Base-by-base conservation (phyloP, 768 basidiomycete species). In the Kondoa subrosea region DNA sequence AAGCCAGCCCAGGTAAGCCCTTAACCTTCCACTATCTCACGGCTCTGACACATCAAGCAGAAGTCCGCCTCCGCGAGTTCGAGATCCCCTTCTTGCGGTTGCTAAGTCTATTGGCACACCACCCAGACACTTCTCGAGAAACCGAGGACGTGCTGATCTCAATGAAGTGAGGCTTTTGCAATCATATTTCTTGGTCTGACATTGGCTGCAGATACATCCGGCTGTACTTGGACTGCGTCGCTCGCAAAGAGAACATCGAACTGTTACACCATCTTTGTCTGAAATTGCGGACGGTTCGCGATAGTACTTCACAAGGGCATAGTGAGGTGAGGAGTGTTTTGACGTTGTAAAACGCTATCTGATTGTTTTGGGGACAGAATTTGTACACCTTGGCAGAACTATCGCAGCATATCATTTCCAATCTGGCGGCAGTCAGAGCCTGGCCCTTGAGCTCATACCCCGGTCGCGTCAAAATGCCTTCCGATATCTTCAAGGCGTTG, bases 361-460 rank as follows among this genome's bases (percentile, higher is more conserved):
- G 57, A 27, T 26, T 68, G 21, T 69, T 16, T 29, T 26, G 56
- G 3, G 14, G 3, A 33, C 72, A 95, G 92, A 88, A 89, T 75
- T 80, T 99, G 56, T 97, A 95, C 74, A 81, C 84, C 8, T 80
- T 89, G 68, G 85, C 87, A 71, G 95, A 99, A 73, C 81, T 97
- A 4, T 86, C 93, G 0, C 89, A 95, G 77, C 84, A 89, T 72
- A 78, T 95, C 34, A 86, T 96, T 77, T 87, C 85, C 85, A 0
- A 79, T 83, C 34, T 67, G 77, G 16, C 83, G 86, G 67, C 81
- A 82, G n/a, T n/a, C n/a, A n/a, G n/a, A n/a, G n/a, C n/a, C 1
- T 96, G 92, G 90, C 81, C 81, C 2, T 78, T 96, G 1, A 80
- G 84, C 66, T 86, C 84, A 33, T 88, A 88, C 76, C 90, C 89